phyloP scores from a whole-genome alignment of 2,329 filamentous ascomycete genomes.

The Coniella vitis region DNA sequence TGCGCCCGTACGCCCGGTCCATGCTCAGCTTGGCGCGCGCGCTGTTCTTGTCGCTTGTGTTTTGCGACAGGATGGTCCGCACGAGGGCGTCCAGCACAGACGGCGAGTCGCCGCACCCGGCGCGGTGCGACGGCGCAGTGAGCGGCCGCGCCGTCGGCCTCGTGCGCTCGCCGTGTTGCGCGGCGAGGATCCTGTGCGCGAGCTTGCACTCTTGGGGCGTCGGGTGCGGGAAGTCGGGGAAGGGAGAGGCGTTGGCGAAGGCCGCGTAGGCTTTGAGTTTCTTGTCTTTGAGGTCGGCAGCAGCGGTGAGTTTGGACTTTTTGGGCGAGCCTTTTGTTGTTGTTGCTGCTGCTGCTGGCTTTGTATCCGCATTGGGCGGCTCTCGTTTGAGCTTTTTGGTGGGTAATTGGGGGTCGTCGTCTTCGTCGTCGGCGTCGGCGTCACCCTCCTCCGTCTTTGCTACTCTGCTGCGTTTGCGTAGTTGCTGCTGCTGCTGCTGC shows the following conservation, averaged over 20 bases:
- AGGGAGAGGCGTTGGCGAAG: slow-evolving; percentile 47
- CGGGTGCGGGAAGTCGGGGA: slow-evolving; percentile 59
- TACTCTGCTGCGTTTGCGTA: too few species aligned
- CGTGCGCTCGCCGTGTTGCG: slow-evolving; percentile 56
- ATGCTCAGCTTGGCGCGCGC: slow-evolving; percentile 50
- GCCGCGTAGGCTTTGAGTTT: slow-evolving; percentile 37
- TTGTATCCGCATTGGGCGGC: not conserved
- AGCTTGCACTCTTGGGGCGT: slow-evolving; percentile 61
- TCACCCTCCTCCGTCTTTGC: too few species aligned
- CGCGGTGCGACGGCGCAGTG: slow-evolving; percentile 54
- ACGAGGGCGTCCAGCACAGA: slow-evolving; percentile 46
- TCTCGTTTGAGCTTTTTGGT: not conserved
- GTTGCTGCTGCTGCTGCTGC: too few species aligned
- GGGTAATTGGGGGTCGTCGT: too few species aligned
- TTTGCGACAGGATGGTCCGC: slow-evolving; percentile 46
- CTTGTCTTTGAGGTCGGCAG: slow-evolving; percentile 28
- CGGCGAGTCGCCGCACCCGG: slow-evolving; percentile 51
- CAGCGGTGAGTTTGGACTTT: slow-evolving; percentile 2
- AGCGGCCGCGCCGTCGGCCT: slow-evolving; percentile 52
- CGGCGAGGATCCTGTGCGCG: slow-evolving; percentile 58
- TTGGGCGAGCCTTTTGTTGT: slow-evolving; percentile 6
- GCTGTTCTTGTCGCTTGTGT: slow-evolving; percentile 48
- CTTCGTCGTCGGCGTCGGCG: too few species aligned
- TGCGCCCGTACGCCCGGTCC: slow-evolving; percentile 36
- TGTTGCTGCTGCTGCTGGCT: slow-evolving; percentile 10